These are phyloP conservation scores for Trametes sp. DNA, from an alignment of 1,284 basidiomycete species.

Conservation along the genomic window DNA sequence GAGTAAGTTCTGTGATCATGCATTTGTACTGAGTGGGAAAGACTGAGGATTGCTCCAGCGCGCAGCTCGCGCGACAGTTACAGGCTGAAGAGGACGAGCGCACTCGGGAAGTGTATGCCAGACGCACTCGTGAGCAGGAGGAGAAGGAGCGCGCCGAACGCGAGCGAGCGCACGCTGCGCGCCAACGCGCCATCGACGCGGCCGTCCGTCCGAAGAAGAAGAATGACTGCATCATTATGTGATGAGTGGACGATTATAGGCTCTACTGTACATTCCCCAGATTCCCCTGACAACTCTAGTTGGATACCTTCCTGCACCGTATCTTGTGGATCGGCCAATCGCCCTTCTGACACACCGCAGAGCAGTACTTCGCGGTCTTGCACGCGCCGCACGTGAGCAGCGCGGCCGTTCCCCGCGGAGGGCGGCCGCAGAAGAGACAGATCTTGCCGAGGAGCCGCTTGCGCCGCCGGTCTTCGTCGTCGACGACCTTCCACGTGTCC, in stretches of 20 bases:
- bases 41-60: conserved; percentile 46
- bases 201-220: conserved; percentile 52
- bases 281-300: background rate
- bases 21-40: background rate
- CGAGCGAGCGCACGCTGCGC: conserved; percentile 26
- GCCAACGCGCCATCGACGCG: conserved; percentile 19
- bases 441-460: conserved; percentile 36
- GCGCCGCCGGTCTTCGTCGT: conserved; percentile 44
- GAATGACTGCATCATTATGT: conserved; percentile 72
- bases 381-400: conserved; percentile 42
- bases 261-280: background rate
- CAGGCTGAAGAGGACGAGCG: conserved; percentile 77
- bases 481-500: conserved; percentile 36
- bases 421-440: conserved; percentile 47
- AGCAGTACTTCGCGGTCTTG: conserved; percentile 43
- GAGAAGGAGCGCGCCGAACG: conserved; percentile 41
- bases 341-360: conserved; percentile 43
- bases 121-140: conserved; percentile 44
- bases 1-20: conserved; percentile 52
- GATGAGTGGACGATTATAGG: conserved; percentile 17
- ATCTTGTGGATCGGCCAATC: conserved; percentile 49
- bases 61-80: conserved; percentile 70
- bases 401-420: conserved; percentile 36
- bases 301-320: conserved; percentile 31
- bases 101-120: conserved; percentile 50